Evolutionary conservation across 768 basidiomycete genomes (phyloP), one percentile per base, ranked within the genome.

Genomic region (Xerocomellus dryophilus): DNA sequence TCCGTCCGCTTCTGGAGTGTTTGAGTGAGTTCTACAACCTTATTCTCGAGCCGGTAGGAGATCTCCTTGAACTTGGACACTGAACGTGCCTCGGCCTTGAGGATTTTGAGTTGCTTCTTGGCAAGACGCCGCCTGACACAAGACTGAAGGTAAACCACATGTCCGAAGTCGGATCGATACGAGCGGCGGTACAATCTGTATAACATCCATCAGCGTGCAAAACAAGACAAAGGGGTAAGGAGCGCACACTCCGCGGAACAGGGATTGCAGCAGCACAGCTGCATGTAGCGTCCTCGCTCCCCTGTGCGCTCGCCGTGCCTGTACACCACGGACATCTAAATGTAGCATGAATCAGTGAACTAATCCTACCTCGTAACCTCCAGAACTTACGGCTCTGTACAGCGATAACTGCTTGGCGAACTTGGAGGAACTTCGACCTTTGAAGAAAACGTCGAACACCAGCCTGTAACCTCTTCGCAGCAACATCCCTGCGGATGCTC

Each of bases 31-130:
- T 98, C 96, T 54, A 99, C 93, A 41, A 99, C 97, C 75, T 98
- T 99, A 80, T 98, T 99, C 76, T 99, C 97, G 51, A 99, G 80
- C 61, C 84, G 85, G 67, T 98, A 98, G 0, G 96, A 98, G 61
- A 96, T 97, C 74, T 97, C 94, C 75, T 97, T 98, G 84, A 96
- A 98, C 68, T 94, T 97, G 61, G 91, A 90, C 27, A 95, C 95
- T 2, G 97, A 98, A 47, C 94, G 92, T 7, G 97, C 97, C 71
- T 99, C 97, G 8, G 86, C 82, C 66, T 81, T 87, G 59, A 99
- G 82, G 10, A 74, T 76, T 63, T 88, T 90, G 58, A 99, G 82
- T 67, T 98, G 85, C 61, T 85, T 88, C 54, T 86, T 83, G 20
- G 97, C 97, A 45, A 89, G 74, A 41, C 90, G 86, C 25, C 96